Evolutionary conservation across 805 yeast species (phyloP), one percentile per base, ranked within the genome.

Genomic region (Candida argentea): DNA sequence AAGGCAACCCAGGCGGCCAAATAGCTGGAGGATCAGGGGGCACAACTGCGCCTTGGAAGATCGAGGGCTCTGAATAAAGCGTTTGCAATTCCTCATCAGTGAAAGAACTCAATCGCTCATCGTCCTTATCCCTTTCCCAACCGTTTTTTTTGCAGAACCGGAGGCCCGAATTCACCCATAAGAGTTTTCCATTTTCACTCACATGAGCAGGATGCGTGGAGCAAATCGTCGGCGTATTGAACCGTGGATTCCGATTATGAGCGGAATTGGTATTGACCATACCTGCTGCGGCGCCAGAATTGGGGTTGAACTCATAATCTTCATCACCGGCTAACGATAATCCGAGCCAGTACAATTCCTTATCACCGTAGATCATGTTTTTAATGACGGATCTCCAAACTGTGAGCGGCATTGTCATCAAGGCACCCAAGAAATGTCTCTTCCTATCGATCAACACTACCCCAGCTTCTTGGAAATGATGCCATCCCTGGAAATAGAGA

Each of bases 321-420:
- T 69, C 73, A 39, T 74, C 73, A 7, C 83, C 76, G 24, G 67
- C 59, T 21, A 67, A 53, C 25, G 67, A 61, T 47, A 74, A 70
- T 2, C 82, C 83, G 18, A 81, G 44, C 89, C 89, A 79, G 42
- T 78, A 73, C 38, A 80, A 56, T 44, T 81, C 91, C 40, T 81
- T 81, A 37, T 81, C 93, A 22, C 93, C 93, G 64, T 81, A 80
- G 6, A 78, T 64, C 12, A 76, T 67, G 2, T 68, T 59, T 24
- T 38, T 38, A 5, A 60, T 45, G 1, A 66, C 65, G 21, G 59
- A 57, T 11, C 36, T 32, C 42, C 42, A 59, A 1, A 58, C 16
- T 1, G 51, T 40, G 6, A 61, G 40, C 1, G 63, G 55, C 7
- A 56, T 29, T 2, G 75, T 58, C 32, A 65, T 50, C 18, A 73